phyloP scores from a whole-genome alignment of 2,329 filamentous ascomycete species.

The Fusarium multiceps region DNA sequence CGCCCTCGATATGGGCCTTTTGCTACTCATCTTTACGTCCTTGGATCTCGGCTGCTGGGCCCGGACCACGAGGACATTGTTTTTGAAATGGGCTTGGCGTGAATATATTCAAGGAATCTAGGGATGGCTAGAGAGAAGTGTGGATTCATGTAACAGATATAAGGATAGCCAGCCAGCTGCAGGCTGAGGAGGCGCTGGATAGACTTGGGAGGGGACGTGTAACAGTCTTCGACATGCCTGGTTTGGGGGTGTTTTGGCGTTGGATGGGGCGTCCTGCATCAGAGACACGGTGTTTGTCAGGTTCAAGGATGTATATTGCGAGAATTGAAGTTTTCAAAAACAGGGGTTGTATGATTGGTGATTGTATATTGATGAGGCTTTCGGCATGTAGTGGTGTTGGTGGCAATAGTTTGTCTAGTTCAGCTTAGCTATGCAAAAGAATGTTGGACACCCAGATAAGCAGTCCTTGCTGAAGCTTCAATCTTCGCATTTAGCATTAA shows the following conservation, averaged over 20 bases:
- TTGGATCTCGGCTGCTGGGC: constrained; percentile 8
- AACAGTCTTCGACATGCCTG: constrained; percentile 32
- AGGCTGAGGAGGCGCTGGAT: constrained; percentile 25
- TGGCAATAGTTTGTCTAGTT: neutral
- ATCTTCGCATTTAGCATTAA: too few relatives aligned
- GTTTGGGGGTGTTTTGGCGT: constrained; percentile 45
- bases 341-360: constrained; percentile 3
- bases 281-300: constrained; percentile 44
- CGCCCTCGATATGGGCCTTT: constrained; percentile 24
- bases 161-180: constrained; percentile 16
- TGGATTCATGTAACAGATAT: constrained; percentile 12
- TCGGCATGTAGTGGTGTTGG: neutral
- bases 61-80: constrained; percentile 12
- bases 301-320: constrained; percentile 30
- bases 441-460: neutral
- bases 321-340: constrained; percentile 17
- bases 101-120: constrained; percentile 12
- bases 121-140: constrained; percentile 2
- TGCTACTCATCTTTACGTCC: constrained; percentile 22
- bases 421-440: neutral
- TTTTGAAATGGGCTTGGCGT: constrained; percentile 17
- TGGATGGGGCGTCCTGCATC: constrained; percentile 45
- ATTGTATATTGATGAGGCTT: neutral
- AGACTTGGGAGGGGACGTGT: constrained; percentile 26
- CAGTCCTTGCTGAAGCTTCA: too few relatives aligned